Percentiles rank a stretch among this genome's conserved stretches.
These are phyloP conservation scores for Amesomyces nigricolor DNA, from an alignment of 2,329 filamentous ascomycete species.

Conservation along the genomic window DNA sequence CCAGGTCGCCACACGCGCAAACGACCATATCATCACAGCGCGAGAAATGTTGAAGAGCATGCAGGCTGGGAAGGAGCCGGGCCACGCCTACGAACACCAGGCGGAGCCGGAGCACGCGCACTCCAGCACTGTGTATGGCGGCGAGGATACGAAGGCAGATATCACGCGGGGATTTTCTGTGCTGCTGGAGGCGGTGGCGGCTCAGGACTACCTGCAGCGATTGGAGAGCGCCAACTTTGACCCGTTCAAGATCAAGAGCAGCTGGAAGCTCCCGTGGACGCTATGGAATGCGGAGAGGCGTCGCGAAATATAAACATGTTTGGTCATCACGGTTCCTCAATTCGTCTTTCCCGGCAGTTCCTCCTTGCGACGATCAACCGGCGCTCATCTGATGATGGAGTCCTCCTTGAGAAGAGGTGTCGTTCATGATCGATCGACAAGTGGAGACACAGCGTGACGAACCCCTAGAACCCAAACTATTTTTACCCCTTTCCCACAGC, in stretches of 20 bases:
- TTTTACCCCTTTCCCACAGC: too few relatives aligned
- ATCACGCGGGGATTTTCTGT: slow-evolving; percentile 66
- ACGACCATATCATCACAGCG: slow-evolving; percentile 91
- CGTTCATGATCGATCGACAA: too few relatives aligned
- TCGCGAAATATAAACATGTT: slow-evolving; percentile 37
- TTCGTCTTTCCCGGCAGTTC: too few relatives aligned
- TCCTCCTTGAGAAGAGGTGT: too few relatives aligned
- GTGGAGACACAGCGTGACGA: too few relatives aligned
- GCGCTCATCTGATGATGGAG: too few relatives aligned
- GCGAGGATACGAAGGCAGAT: slow-evolving; percentile 36
- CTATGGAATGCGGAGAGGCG: slow-evolving; percentile 50
- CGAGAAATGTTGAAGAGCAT: slow-evolving; percentile 84
- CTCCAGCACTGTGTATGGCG: slow-evolving; percentile 29
- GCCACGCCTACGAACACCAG: slow-evolving; percentile 84
- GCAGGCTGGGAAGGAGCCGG: slow-evolving; percentile 64
- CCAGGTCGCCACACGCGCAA: slow-evolving; percentile 83
- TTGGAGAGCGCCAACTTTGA: slow-evolving; percentile 83
- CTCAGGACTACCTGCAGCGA: slow-evolving; percentile 69
- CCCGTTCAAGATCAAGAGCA: slow-evolving; percentile 60
- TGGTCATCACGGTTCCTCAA: neutral
- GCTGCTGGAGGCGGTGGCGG: slow-evolving; percentile 72
- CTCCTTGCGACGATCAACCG: too few relatives aligned
- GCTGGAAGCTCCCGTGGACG: slow-evolving; percentile 82
- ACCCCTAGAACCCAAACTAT: too few relatives aligned
- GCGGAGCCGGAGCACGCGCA: slow-evolving; percentile 65